phyloP scores from a whole-genome alignment of 2,329 filamentous ascomycete species.

The Aquanectria penicillioides region DNA sequence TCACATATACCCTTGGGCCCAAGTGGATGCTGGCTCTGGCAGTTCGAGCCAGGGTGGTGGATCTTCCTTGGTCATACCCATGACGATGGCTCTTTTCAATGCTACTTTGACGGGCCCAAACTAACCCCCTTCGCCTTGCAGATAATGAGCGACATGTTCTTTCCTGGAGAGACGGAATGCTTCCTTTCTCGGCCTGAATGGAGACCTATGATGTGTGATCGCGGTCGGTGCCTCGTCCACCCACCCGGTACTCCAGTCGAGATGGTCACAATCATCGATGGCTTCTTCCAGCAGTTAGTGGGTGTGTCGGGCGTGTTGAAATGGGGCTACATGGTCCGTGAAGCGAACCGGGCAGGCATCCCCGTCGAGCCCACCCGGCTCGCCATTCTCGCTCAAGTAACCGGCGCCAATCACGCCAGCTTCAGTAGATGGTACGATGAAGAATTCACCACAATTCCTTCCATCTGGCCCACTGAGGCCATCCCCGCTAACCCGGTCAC shows the following conservation, averaged over 20 bases:
- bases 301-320: slow-evolving; percentile 47
- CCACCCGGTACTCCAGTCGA: slow-evolving; percentile 31
- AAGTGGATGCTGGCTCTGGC: slow-evolving; percentile 36
- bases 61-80: slow-evolving; percentile 29
- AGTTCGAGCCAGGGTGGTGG: slow-evolving; percentile 28
- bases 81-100: slow-evolving; percentile 31
- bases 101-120: slow-evolving; percentile 32
- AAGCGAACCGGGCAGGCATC: slow-evolving; percentile 41
- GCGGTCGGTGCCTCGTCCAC: slow-evolving; percentile 40
- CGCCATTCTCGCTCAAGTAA: slow-evolving; percentile 41
- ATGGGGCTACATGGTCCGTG: slow-evolving; percentile 45
- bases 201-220: slow-evolving; percentile 46
- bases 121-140: slow-evolving; percentile 38
- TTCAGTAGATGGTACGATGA: slow-evolving; percentile 47
- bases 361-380: slow-evolving; percentile 44
- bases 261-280: slow-evolving; percentile 43
- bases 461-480: slow-evolving; percentile 39
- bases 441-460: slow-evolving; percentile 35
- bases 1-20: slow-evolving; percentile 38
- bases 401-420: slow-evolving; percentile 42
- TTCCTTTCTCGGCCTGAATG: slow-evolving; percentile 50
- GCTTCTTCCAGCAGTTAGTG: slow-evolving; percentile 47
- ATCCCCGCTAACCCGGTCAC: slow-evolving; percentile 41
- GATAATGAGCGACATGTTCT: slow-evolving; percentile 53
- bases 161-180: slow-evolving; percentile 45